phyloP scores from a whole-genome alignment of 2,329 filamentous ascomycete species.

The Waltergamsia citrina region DNA sequence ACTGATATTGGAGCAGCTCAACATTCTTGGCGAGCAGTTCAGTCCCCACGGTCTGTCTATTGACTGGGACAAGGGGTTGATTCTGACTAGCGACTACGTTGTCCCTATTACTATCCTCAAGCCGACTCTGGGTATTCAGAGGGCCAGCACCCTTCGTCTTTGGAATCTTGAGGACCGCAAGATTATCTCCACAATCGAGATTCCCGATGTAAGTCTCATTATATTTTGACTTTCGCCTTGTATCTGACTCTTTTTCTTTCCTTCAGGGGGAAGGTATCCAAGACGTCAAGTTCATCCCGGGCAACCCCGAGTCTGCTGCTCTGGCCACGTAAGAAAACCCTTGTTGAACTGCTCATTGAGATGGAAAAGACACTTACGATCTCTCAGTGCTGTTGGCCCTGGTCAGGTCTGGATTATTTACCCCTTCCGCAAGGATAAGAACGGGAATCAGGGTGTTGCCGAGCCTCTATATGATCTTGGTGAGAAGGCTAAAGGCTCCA shows the following conservation, averaged over 20 bases:
- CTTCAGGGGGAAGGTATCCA: constrained; percentile 46
- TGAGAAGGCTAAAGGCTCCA: constrained; percentile 40
- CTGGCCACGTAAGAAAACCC: constrained; percentile 38
- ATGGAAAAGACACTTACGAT: not conserved
- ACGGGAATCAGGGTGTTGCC: constrained; percentile 47
- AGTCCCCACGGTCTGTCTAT: constrained; percentile 50
- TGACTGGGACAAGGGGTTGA: constrained; percentile 47
- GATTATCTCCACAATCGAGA: constrained; percentile 49
- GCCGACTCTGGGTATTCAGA: constrained; percentile 42
- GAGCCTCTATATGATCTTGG: constrained; percentile 51
- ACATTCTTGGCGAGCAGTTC: constrained; percentile 51
- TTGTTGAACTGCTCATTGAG: not conserved
- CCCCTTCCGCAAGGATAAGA: constrained; percentile 43
- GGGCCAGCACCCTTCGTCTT: constrained; percentile 47
- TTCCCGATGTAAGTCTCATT: constrained; percentile 43
- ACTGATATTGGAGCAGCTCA: constrained; percentile 20
- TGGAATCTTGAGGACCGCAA: constrained; percentile 43
- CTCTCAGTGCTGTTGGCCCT: constrained; percentile 37
- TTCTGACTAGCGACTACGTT: constrained; percentile 54
- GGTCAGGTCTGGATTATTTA: constrained; percentile 59
- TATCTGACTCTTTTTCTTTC: not conserved
- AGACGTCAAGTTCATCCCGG: constrained; percentile 57
- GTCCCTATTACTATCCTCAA: constrained; percentile 53
- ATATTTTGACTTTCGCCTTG: no score
- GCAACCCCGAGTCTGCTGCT: constrained; percentile 46